These are phyloP conservation scores for Globisporangium paroecandrum DNA, from an alignment of 352 stramenopile species.

Conservation along the genomic window DNA sequence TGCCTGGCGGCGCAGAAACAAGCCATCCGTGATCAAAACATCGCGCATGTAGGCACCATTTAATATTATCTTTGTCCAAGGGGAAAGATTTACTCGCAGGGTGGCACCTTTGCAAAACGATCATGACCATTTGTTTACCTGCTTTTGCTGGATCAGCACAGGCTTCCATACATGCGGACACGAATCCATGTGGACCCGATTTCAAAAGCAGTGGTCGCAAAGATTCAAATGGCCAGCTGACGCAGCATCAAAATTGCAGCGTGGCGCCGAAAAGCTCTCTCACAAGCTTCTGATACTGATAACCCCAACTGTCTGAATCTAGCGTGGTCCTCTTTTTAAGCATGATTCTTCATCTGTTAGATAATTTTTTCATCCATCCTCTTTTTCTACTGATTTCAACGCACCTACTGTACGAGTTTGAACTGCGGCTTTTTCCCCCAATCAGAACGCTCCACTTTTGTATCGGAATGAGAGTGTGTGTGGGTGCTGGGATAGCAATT, in stretches of 20 bases:
- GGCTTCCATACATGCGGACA: too few relatives aligned
- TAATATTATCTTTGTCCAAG: not conserved
- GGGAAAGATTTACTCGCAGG: not conserved
- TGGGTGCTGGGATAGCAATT: not conserved
- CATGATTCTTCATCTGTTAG: too few relatives aligned
- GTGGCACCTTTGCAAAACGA: too few relatives aligned
- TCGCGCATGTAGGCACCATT: not conserved
- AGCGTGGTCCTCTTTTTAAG: too few relatives aligned
- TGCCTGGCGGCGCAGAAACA: not conserved
- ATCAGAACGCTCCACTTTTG: not conserved
- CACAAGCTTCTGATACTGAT: not conserved
- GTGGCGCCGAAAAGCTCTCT: not conserved
- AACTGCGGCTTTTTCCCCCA: not conserved
- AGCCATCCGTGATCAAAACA: not conserved
- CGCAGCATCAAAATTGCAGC: not conserved
- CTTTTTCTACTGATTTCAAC: not conserved
- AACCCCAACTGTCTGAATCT: not conserved
- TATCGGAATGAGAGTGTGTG: not conserved
- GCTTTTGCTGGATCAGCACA: too few relatives aligned
- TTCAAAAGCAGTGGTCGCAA: too few relatives aligned
- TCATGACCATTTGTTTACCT: too few relatives aligned
- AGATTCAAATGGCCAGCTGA: not conserved
- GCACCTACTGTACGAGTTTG: too few relatives aligned
- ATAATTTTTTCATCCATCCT: too few relatives aligned
- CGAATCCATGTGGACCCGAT: too few relatives aligned